A percentile compares a stretch with the other conserved stretches of the same genome.
These are phyloP conservation scores for Ochetophila trinervis DNA, from an alignment of 306 rosid species.

Conservation along the genomic window DNA sequence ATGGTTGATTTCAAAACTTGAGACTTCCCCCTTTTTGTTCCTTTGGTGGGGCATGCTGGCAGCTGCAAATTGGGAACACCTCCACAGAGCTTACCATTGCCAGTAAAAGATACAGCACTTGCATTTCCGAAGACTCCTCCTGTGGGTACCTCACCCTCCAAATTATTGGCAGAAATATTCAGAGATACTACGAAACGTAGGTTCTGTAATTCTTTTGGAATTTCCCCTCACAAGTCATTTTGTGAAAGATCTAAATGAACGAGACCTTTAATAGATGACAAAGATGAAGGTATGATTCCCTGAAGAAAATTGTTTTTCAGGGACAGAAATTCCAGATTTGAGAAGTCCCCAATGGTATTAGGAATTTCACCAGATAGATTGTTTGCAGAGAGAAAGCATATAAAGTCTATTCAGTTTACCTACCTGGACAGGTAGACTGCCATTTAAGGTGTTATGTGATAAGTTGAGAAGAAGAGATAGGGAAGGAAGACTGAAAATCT, in stretches of 20 bases:
- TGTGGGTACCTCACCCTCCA: neutral
- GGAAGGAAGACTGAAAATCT: neutral
- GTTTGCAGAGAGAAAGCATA: neutral
- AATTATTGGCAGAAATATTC: neutral
- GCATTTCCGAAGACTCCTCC: neutral
- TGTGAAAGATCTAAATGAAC: slow-evolving; percentile 1
- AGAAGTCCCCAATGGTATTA: neutral
- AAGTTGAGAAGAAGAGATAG: neutral
- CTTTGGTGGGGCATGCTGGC: neutral
- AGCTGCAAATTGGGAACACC: neutral
- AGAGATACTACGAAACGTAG: neutral
- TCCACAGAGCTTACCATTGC: neutral
- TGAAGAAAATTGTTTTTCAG: neutral
- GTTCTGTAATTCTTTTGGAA: neutral
- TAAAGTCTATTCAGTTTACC: neutral
- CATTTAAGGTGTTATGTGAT: neutral
- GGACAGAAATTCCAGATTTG: neutral
- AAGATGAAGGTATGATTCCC: neutral
- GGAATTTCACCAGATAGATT: neutral
- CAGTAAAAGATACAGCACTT: neutral
- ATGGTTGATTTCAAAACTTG: neutral
- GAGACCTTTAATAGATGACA: neutral
- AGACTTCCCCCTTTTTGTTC: neutral
- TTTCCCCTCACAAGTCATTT: neutral
- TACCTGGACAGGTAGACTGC: neutral